Evolutionary conservation across 2,329 filamentous ascomycete species (phyloP).

Genomic region (Rutstroemia sp.): DNA sequence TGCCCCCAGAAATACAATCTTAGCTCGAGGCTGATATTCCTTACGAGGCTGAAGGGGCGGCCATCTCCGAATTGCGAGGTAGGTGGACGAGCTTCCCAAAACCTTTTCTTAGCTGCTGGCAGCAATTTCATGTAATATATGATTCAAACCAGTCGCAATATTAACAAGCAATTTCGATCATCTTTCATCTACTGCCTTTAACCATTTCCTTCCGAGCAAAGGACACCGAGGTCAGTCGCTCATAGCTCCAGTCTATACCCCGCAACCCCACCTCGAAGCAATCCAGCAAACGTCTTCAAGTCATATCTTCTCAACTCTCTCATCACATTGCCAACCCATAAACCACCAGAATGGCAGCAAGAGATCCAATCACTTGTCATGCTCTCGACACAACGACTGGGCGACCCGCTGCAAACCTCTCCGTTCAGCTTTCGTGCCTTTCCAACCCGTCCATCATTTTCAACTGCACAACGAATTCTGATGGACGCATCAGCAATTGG

Average conservation of each 20-base stretch:
- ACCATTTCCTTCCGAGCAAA: too few relatives aligned
- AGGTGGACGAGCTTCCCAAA: not conserved
- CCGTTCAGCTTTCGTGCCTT: slow-evolving; percentile 40
- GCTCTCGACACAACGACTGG: slow-evolving; percentile 76
- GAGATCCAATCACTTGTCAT: slow-evolving; percentile 73
- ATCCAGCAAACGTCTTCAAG: not conserved
- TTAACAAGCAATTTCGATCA: too few relatives aligned
- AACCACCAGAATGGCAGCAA: slow-evolving; percentile 8
- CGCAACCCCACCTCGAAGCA: slow-evolving; percentile 1
- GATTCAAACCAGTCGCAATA: not conserved
- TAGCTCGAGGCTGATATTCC: not conserved
- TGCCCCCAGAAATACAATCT: too few relatives aligned
- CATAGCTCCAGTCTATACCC: not conserved
- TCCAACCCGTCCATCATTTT: slow-evolving; percentile 38
- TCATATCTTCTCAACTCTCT: not conserved
- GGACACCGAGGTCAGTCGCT: not conserved
- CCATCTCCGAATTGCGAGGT: slow-evolving; percentile 17
- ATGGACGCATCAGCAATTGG: slow-evolving; percentile 70
- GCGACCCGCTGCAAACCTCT: slow-evolving; percentile 57
- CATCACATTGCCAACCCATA: not conserved
- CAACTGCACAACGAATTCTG: slow-evolving; percentile 62
- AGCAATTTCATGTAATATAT: too few relatives aligned
- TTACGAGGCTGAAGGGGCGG: slow-evolving; percentile 16
- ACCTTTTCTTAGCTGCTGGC: too few relatives aligned
- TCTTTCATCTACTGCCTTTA: too few relatives aligned